These are phyloP conservation scores for Vachellia pachyceras DNA, from an alignment of 306 rosid species.

Conservation along the genomic window DNA sequence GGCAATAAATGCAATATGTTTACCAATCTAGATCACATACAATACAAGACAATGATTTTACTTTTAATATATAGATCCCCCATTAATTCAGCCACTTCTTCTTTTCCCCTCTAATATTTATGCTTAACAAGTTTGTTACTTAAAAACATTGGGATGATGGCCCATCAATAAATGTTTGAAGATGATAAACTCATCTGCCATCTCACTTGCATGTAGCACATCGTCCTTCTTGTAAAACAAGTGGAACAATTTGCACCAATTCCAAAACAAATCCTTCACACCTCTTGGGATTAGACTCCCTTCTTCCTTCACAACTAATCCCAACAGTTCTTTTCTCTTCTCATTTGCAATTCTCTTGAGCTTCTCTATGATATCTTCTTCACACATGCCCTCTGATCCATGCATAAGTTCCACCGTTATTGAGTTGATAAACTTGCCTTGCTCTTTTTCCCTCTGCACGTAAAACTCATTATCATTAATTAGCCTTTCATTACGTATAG, in stretches of 20 bases:
- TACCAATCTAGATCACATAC: too few relatives aligned
- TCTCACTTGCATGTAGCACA: slow-evolving; percentile 44
- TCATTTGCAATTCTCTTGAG: slow-evolving; percentile 18
- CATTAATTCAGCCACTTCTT: too few relatives aligned
- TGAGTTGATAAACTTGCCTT: too few relatives aligned
- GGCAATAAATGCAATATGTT: too few relatives aligned
- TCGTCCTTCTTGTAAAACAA: slow-evolving; percentile 55
- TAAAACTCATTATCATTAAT: too few relatives aligned
- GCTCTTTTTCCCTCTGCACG: too few relatives aligned
- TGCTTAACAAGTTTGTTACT: too few relatives aligned
- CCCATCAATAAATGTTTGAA: slow-evolving; percentile 11
- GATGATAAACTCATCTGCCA: slow-evolving; percentile 36
- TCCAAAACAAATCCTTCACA: slow-evolving; percentile 68
- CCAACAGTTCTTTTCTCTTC: slow-evolving; percentile 52
- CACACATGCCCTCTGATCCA: not conserved
- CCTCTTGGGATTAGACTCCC: slow-evolving; percentile 51
- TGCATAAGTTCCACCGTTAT: too few relatives aligned
- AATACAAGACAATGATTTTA: too few relatives aligned
- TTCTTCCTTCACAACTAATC: slow-evolving; percentile 53
- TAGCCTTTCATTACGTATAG: not conserved
- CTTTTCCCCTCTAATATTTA: too few relatives aligned
- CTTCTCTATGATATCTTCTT: slow-evolving; percentile 46
- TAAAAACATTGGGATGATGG: too few relatives aligned
- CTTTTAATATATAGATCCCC: too few relatives aligned
- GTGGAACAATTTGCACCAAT: slow-evolving; percentile 50